Base-by-base conservation (phyloP, 2,329 filamentous ascomycete genomes). In the Fusarium cicatricum region DNA sequence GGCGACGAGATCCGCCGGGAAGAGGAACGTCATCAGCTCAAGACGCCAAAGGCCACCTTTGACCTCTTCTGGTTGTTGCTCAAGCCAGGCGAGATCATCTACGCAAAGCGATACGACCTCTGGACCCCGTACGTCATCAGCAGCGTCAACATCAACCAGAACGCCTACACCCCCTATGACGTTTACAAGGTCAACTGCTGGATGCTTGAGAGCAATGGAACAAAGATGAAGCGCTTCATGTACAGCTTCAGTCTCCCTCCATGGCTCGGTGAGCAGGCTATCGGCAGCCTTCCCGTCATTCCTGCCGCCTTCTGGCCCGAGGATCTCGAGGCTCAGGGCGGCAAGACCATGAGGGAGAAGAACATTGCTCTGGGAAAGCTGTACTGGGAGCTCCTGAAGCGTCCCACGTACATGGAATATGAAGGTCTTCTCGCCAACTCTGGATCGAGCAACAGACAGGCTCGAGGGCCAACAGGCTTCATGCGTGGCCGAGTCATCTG, bases 351-450 rank as follows among this genome's bases (percentile, higher is more conserved):
- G 62, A 66, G 68, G 6, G 68, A 75, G 55, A 74, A 73, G 61
- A 74, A 75, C 42, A 70, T 80, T 47, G 65, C 66, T 19, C 69
- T 80, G 11, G 80, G 80, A 9, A 77, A 72, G 64, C 41, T 73
- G n/a, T 79, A 76, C 68, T 82, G 80, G 80, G 76, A 80, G 14
- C 73, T 82, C 7, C 70, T 77, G 19, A 76, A 81, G 60, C 71
- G 71, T 10, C 79, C 79, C 1, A 74, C 70, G 0, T 81, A 81
- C 55, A 80, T 78, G 73, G 73, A 78, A 7, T 80, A 82, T 15
- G 74, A 80, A 11, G 79, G 79, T 4, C 67, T 68, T 15, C 67
- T 80, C 5, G 74, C 75, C 21, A 71, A 72, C 41, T 70, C 65
- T 4, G 63, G 67, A 3, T 59, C 58, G 0, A 64, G 60, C 7